Evolutionary conservation across 768 basidiomycete species (phyloP).

Genomic region (Pulveroboletus sp.): DNA sequence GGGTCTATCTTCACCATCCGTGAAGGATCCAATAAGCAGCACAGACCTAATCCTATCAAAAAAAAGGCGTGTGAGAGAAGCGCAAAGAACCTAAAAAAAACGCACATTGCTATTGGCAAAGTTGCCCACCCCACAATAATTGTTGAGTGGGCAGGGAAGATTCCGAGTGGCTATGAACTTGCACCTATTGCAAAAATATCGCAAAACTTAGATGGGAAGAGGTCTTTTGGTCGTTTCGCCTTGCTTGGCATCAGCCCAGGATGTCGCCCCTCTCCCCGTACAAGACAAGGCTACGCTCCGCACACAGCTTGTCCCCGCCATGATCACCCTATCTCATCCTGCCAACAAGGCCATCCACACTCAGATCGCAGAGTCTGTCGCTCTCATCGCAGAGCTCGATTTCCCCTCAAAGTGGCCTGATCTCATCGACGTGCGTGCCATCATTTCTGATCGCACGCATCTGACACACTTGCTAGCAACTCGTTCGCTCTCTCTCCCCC

Average conservation of each 20-base stretch:
- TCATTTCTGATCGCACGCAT: constrained; percentile 3
- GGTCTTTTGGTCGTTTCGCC: constrained; percentile 37
- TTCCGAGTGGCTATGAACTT: too few relatives aligned
- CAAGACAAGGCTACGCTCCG: constrained; percentile 74
- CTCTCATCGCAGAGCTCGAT: constrained; percentile 87
- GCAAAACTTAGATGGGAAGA: constrained; percentile 88
- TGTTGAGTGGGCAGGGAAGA: too few relatives aligned
- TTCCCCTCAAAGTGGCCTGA: constrained; percentile 88
- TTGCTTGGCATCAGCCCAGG: constrained; percentile 41
- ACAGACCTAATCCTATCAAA: constrained; percentile 45
- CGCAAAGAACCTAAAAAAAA: not conserved
- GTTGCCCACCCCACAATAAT: constrained; percentile 38
- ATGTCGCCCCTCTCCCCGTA: constrained; percentile 66
- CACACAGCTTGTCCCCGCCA: constrained; percentile 80
- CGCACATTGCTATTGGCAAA: constrained; percentile 43
- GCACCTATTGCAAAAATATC: constrained; percentile 91
- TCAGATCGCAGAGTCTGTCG: constrained; percentile 91
- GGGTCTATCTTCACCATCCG: too few relatives aligned
- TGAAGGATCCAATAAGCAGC: too few relatives aligned
- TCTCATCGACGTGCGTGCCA: constrained; percentile 77
- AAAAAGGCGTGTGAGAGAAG: not conserved
- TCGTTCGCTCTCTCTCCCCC: constrained; percentile 76
- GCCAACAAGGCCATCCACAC: constrained; percentile 70
- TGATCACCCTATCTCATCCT: constrained; percentile 80
- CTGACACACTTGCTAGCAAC: constrained; percentile 60